Percentiles rank a stretch among this genome's conserved stretches.
Conservation (phyloP, 768 basidiomycete genomes). For the Suillus discolor region DNA sequence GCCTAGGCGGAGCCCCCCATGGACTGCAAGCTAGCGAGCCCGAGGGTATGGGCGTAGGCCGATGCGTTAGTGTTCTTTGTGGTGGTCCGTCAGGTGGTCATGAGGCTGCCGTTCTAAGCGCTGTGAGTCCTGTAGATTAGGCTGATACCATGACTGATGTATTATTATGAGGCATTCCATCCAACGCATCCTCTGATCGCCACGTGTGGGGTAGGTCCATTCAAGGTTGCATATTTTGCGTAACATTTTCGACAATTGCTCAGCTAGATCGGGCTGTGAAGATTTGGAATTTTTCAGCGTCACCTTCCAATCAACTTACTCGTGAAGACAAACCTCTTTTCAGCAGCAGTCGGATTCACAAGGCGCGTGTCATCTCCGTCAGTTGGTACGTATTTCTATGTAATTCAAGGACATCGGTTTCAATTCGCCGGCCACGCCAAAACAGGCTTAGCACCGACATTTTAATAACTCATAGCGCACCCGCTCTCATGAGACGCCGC, state of each 20-base stretch:
- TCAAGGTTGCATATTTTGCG: background rate
- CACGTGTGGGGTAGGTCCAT: conserved; percentile 68
- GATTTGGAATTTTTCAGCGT: conserved; percentile 65
- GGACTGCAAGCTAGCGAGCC: conserved; percentile 61
- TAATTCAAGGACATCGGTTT: background rate
- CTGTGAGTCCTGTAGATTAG: conserved; percentile 41
- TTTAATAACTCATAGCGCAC: conserved; percentile 55
- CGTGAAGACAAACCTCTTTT: conserved; percentile 81
- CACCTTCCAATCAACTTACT: conserved; percentile 39
- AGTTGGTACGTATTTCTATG: conserved; percentile 49
- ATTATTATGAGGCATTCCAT: conserved; percentile 62
- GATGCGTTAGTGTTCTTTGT: conserved; percentile 64
- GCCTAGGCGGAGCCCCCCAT: conserved; percentile 67
- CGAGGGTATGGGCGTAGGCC: conserved; percentile 60
- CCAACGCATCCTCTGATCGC: conserved; percentile 64
- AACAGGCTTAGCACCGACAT: conserved; percentile 60
- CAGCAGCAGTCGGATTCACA: conserved; percentile 66
- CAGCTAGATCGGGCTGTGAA: conserved; percentile 77
- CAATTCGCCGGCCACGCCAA: background rate
- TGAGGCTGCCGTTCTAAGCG: conserved; percentile 64
- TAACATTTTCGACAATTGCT: background rate
- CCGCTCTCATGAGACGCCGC: conserved; percentile 45
- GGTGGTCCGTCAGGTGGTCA: conserved; percentile 79
- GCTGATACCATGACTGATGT: conserved; percentile 8
- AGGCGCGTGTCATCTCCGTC: conserved; percentile 63